These are phyloP conservation scores for Clonostachys solani DNA, from an alignment of 2,329 filamentous ascomycete genomes.

Conservation along the genomic window DNA sequence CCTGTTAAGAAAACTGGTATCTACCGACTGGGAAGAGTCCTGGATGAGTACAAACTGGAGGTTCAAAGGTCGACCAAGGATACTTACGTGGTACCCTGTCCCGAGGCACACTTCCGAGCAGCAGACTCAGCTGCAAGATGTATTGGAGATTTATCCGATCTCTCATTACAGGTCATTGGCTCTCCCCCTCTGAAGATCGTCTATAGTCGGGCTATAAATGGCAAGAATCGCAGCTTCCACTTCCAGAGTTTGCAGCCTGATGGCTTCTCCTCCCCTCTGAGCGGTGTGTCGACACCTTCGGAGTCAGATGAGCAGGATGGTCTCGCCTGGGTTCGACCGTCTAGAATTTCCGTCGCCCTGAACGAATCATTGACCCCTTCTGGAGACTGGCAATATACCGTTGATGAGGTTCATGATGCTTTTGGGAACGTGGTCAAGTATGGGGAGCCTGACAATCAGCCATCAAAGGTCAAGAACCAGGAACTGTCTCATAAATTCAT, in stretches of 20 bases:
- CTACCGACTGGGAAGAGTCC: constrained; percentile 78
- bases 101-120: constrained; percentile 68
- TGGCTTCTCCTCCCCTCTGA: constrained; percentile 72
- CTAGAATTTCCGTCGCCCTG: constrained; percentile 73
- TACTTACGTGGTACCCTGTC: constrained; percentile 82
- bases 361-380: constrained; percentile 82
- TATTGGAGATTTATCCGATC: constrained; percentile 80
- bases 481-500: constrained; percentile 72
- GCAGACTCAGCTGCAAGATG: constrained; percentile 66
- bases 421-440: constrained; percentile 86
- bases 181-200: constrained; percentile 89
- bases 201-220: constrained; percentile 85
- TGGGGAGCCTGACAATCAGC: constrained; percentile 60
- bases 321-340: constrained; percentile 74
- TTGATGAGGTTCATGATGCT: constrained; percentile 89
- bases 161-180: constrained; percentile 78
- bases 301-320: constrained; percentile 53
- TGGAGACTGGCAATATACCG: constrained; percentile 83
- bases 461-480: constrained; percentile 56
- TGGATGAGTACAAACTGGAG: constrained; percentile 92
- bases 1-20: constrained; percentile 81
- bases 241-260: constrained; percentile 94
- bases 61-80: constrained; percentile 74
- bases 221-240: constrained; percentile 76
- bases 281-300: constrained; percentile 43